Conservation (phyloP, 1,284 basidiomycete genomes). For the Tilletia indica region DNA sequence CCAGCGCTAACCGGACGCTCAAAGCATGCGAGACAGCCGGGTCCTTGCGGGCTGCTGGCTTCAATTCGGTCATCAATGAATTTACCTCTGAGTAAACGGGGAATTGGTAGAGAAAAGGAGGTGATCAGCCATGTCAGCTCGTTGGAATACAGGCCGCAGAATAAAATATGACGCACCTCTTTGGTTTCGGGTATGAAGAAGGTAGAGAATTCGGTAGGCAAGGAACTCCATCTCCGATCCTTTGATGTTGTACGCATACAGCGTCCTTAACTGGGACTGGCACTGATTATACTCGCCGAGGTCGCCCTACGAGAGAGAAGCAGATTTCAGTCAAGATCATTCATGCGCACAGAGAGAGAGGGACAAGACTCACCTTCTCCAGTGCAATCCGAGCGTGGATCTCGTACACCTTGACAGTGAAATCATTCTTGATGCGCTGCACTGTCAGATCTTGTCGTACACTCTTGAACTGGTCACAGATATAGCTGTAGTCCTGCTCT, state of each 20-base stretch:
- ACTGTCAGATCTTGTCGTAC: conserved; percentile 96
- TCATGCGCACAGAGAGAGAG: no score
- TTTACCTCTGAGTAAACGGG: conserved; percentile 72
- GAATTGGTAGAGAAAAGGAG: background rate
- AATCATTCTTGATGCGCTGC: conserved; percentile 98
- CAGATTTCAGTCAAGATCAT: no score
- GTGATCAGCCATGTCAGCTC: background rate
- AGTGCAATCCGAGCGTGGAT: conserved; percentile 96
- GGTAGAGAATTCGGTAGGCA: conserved; percentile 94
- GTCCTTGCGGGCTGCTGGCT: conserved; percentile 77
- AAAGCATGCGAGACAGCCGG: conserved; percentile 82
- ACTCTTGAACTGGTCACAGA: conserved; percentile 97
- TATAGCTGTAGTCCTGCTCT: conserved; percentile 82
- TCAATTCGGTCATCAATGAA: conserved; percentile 91
- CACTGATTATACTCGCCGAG: conserved; percentile 99
- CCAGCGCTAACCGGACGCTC: conserved; percentile 78
- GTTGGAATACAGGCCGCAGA: conserved; percentile 11
- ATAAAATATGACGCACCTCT: conserved; percentile 67
- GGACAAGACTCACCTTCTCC: conserved; percentile 70
- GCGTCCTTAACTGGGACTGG: conserved; percentile 80
- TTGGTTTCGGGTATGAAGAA: conserved; percentile 88
- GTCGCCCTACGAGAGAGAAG: conserved; percentile 67
- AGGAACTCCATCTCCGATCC: conserved; percentile 93
- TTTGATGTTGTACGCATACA: conserved; percentile 87
- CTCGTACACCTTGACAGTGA: conserved; percentile 96